These are phyloP conservation scores for Puccinia triticina DNA, from an alignment of 1,284 basidiomycete species.

Conservation along the genomic window DNA sequence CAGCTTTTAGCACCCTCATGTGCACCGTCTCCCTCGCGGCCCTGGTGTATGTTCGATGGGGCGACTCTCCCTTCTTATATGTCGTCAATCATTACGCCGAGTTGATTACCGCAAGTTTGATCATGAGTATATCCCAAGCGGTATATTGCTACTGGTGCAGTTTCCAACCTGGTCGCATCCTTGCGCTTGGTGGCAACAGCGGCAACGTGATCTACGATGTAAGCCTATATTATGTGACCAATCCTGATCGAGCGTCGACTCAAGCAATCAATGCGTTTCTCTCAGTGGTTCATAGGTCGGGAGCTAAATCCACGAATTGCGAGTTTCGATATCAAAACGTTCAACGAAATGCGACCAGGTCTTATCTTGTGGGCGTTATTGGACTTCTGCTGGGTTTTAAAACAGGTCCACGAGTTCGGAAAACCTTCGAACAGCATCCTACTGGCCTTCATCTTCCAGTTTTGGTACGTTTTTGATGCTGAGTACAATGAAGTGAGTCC, in stretches of 20 bases:
- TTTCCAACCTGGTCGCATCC: constrained; percentile 68
- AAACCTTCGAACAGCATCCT: constrained; percentile 85
- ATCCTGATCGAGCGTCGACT: background rate
- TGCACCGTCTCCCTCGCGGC: constrained; percentile 72
- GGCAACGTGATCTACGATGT: constrained; percentile 90
- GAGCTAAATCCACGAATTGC: constrained; percentile 87
- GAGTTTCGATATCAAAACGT: constrained; percentile 91
- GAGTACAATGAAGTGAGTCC: constrained; percentile 81
- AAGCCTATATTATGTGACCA: constrained; percentile 58
- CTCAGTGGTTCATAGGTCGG: constrained; percentile 94
- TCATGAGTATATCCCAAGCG: constrained; percentile 78
- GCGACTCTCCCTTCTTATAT: constrained; percentile 80
- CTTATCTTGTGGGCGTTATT: constrained; percentile 92
- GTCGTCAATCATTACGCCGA: constrained; percentile 90
- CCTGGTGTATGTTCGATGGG: constrained; percentile 72
- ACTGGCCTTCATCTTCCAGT: constrained; percentile 83
- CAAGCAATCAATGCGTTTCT: background rate
- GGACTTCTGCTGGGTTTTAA: constrained; percentile 87
- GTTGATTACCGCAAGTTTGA: constrained; percentile 78
- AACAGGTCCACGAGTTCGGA: constrained; percentile 78
- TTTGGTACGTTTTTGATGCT: constrained; percentile 82
- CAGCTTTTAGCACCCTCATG: constrained; percentile 84
- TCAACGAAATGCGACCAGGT: constrained; percentile 78
- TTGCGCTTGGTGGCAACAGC: constrained; percentile 89
- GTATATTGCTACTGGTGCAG: constrained; percentile 74